phyloP scores from a whole-genome alignment of 73 alveolate species.

The Tetrahymena thermophila region DNA sequence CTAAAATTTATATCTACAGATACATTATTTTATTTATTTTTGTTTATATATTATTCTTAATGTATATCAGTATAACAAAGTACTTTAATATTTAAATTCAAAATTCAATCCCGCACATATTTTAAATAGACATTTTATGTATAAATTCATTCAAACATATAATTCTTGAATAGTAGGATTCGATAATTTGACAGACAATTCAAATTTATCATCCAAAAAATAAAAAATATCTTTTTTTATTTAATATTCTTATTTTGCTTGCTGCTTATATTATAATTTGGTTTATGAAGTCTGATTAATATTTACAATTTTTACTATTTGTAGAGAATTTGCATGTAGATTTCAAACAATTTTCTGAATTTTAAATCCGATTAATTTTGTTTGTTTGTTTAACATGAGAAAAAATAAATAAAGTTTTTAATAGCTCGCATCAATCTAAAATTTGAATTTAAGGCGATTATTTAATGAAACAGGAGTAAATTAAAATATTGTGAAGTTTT shows the following conservation, averaged over 20 bases:
- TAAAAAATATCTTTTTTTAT: too few relatives aligned
- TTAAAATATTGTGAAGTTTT: neutral
- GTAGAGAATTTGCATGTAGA: too few relatives aligned
- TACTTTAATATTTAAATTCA: neutral
- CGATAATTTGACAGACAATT: too few relatives aligned
- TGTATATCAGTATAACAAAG: neutral
- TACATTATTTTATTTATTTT: neutral
- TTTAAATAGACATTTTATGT: too few relatives aligned
- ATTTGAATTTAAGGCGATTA: neutral
- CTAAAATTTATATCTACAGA: neutral
- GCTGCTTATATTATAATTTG: too few relatives aligned
- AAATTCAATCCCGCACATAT: neutral
- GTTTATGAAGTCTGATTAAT: too few relatives aligned
- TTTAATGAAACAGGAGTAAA: neutral
- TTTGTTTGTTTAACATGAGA: neutral
- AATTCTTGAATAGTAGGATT: too few relatives aligned
- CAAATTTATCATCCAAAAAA: too few relatives aligned
- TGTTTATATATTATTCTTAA: neutral
- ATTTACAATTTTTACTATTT: too few relatives aligned
- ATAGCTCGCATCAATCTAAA: neutral
- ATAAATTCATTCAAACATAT: too few relatives aligned
- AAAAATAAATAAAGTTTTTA: too few relatives aligned
- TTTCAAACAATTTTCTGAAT: neutral
- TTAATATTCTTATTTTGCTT: too few relatives aligned
- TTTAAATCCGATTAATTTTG: neutral